Percentiles rank a stretch among this genome's conserved stretches.
These are phyloP conservation scores for Colletotrichum sidae DNA, from an alignment of 2,329 filamentous ascomycete genomes.

Conservation along the genomic window DNA sequence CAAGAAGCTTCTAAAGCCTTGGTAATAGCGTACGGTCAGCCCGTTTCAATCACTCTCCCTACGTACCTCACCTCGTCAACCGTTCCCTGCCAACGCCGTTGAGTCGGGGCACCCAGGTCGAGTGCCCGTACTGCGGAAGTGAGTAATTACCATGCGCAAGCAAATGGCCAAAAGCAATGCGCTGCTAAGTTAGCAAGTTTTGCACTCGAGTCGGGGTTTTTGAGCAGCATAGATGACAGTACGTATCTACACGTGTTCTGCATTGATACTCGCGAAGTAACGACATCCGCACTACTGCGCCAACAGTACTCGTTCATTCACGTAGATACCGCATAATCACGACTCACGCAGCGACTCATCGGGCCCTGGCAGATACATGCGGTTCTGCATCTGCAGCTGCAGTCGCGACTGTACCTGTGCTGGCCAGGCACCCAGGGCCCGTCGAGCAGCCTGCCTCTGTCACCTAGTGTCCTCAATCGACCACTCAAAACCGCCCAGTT, in stretches of 20 bases:
- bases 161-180: no score
- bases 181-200: no score
- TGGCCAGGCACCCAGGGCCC: not conserved
- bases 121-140: not conserved
- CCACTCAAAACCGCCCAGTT: conserved; percentile 18
- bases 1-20: not conserved
- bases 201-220: no score
- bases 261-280: not conserved
- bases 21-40: not conserved
- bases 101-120: not conserved
- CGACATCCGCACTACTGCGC: not conserved
- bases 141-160: no score
- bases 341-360: conserved; percentile 14
- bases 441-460: conserved; percentile 18
- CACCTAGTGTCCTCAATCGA: not conserved
- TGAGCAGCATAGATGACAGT: no score
- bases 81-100: no score
- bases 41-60: no score
- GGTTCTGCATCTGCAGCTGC: conserved; percentile 23
- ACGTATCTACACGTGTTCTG: no score
- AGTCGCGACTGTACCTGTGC: conserved; percentile 11
- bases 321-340: not conserved
- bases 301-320: conserved; percentile 8
- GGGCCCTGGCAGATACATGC: conserved; percentile 31
- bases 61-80: no score